Base-by-base conservation (phyloP, 192 early-diverging fungal species). In the Powellomyces hirtus region DNA sequence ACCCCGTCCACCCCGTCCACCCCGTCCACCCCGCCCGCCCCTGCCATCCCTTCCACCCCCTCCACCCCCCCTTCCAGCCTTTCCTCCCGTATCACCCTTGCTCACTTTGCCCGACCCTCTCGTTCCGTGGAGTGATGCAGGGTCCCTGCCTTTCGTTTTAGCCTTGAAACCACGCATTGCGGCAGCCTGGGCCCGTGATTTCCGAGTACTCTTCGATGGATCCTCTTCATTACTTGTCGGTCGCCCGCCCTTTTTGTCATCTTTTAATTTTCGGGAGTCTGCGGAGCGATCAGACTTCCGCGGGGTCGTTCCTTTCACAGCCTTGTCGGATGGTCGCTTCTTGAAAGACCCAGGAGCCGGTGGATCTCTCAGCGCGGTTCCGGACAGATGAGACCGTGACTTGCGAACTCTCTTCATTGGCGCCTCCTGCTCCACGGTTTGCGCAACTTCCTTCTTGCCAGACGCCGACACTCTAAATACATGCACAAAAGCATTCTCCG, bases 401-500 rank as follows among this genome's bases (percentile, higher is more conserved):
- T 56, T 56, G 6, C 53, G 24, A 14, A 56, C 53, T 22, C 53
- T 22, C 18, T 56, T 56, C 16, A 2, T 3, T 16, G 53, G 10
- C 2, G 53, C 53, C 3, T 2, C 26, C 2, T 16, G 24, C 8
- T 13, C 10, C 53, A 4, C 29, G 16, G 18, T 56, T 16, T 16
- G 31, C 31, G 18, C 3, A 33, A 16, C 31, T 6, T 24, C 13
- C 26, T 26, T 10, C 51, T 13, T 53, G 51, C 29, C 24, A 4
- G 5, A 22, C 2, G 18, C 53, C 2, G 18, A 16, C 16, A 3
- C 13, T 13, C 35, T 36, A 60, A 77, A 79, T 37, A 77, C 75
- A 38, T 66, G 73, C 42, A 79, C 57, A 49, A 67, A 74, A 13
- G 79, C 75, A 44, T 75, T 70, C 38, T 80, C 79, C 30, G 36